Conservation (phyloP, 2,329 filamentous ascomycete genomes). For the Ophiostoma quercus region DNA sequence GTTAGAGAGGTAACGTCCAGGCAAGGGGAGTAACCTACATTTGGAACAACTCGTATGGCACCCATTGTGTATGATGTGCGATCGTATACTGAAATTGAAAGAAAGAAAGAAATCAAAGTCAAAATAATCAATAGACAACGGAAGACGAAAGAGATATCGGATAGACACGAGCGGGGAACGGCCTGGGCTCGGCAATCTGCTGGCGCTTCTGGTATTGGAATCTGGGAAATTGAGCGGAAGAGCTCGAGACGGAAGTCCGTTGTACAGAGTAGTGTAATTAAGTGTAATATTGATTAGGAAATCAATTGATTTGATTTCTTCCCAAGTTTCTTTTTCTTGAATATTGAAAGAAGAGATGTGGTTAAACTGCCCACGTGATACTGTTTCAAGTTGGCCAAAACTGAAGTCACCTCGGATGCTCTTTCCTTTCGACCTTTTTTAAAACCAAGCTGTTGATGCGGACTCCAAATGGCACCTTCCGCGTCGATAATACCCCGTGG, state of each 20-base stretch:
- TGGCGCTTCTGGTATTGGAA: neutral
- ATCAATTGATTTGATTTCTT: too few relatives aligned
- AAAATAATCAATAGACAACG: neutral
- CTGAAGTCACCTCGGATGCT: neutral
- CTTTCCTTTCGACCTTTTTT: neutral
- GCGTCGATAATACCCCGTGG: neutral
- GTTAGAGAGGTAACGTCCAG: neutral
- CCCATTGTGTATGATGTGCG: slow-evolving; percentile 13
- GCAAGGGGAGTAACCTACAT: slow-evolving; percentile 22
- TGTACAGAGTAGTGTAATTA: neutral
- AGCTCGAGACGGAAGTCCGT: slow-evolving; percentile 2
- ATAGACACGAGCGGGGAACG: slow-evolving; percentile 12
- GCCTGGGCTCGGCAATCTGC: slow-evolving; percentile 17
- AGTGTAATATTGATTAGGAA: neutral
- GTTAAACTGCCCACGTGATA: neutral
- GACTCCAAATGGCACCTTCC: neutral
- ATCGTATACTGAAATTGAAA: neutral
- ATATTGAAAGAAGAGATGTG: neutral
- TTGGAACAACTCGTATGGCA: slow-evolving; percentile 34
- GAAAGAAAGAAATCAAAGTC: neutral
- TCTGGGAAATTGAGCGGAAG: neutral
- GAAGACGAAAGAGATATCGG: neutral
- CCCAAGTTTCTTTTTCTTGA: too few relatives aligned
- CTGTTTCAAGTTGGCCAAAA: neutral
- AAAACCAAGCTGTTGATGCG: too few relatives aligned